These are phyloP conservation scores for Dactylorhiza incarnata DNA, from an alignment of 106 monocot genomes.

Conservation along the genomic window DNA sequence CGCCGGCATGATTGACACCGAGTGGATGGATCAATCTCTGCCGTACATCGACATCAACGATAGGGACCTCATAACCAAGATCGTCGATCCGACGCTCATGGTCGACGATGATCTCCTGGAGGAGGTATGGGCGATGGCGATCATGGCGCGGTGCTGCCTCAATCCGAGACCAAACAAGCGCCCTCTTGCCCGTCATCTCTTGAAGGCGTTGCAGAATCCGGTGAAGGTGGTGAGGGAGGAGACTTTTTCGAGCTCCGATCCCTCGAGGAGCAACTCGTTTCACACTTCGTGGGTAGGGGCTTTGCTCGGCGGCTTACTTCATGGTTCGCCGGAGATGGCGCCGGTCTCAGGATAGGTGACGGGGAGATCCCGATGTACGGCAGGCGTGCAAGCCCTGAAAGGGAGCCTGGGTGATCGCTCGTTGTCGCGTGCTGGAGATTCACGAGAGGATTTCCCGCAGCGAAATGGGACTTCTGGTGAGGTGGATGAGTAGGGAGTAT, in stretches of 20 bases:
- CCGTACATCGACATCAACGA: slow-evolving; percentile 31
- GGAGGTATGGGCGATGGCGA: slow-evolving; percentile 54
- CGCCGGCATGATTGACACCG: slow-evolving; percentile 13
- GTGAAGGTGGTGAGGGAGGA: slow-evolving; percentile 49
- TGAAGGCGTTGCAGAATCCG: slow-evolving; percentile 63
- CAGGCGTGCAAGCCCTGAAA: slow-evolving; percentile 10
- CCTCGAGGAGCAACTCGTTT: slow-evolving; percentile 36
- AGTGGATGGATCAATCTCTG: slow-evolving; percentile 34
- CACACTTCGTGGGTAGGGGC: slow-evolving; percentile 48
- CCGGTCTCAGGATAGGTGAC: slow-evolving; percentile 15
- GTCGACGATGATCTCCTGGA: slow-evolving; percentile 57
- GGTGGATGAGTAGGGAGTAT: slow-evolving; percentile 7
- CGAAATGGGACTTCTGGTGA: slow-evolving; percentile 15
- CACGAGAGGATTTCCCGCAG: slow-evolving; percentile 47
- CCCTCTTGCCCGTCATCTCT: slow-evolving; percentile 35
- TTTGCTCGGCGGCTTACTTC: slow-evolving; percentile 42
- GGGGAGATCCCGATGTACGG: slow-evolving; percentile 7
- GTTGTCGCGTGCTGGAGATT: slow-evolving; percentile 28
- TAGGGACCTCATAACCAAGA: slow-evolving; percentile 41
- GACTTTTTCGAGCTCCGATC: slow-evolving; percentile 13
- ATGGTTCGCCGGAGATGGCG: slow-evolving; percentile 27
- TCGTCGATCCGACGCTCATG: slow-evolving; percentile 52
- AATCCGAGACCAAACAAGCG: slow-evolving; percentile 52
- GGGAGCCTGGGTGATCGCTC: slow-evolving; percentile 43
- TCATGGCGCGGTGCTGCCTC: slow-evolving; percentile 57